Conservation (phyloP, 345 rosid genomes). For the Euphorbia pulcherrima region DNA sequence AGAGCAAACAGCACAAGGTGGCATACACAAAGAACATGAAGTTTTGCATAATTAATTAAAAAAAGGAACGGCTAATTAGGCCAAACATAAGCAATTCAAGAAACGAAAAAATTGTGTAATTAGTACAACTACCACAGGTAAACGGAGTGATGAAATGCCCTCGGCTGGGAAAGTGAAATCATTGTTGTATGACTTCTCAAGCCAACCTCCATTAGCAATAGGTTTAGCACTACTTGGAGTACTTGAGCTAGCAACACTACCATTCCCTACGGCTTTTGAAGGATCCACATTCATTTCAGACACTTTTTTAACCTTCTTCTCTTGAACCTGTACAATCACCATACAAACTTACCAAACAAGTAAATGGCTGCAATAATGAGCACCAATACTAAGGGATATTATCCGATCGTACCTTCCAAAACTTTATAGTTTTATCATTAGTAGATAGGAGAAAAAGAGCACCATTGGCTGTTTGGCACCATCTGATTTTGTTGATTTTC, state of each 20-base stretch:
- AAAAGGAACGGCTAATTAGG: background rate
- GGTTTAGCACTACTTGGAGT: slow-evolving; percentile 41
- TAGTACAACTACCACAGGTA: slow-evolving; percentile 86
- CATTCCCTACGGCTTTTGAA: slow-evolving; percentile 64
- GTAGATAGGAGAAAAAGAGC: slow-evolving; percentile 93
- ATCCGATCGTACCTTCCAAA: slow-evolving; percentile 76
- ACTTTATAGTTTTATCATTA: slow-evolving; percentile 96
- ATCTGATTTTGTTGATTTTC: slow-evolving; percentile 97
- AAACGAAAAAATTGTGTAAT: slow-evolving; percentile 1
- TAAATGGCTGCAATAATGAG: slow-evolving; percentile 4
- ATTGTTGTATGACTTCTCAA: slow-evolving; percentile 44
- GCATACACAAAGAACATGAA: background rate
- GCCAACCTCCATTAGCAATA: slow-evolving; percentile 56
- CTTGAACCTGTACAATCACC: slow-evolving; percentile 70
- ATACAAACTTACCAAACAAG: slow-evolving; percentile 10
- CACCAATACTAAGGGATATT: slow-evolving; percentile 1
- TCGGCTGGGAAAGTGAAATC: slow-evolving; percentile 63
- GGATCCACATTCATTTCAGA: slow-evolving; percentile 72
- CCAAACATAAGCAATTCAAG: background rate
- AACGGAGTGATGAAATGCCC: slow-evolving; percentile 70
- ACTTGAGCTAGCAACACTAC: slow-evolving; percentile 66
- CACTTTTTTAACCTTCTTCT: slow-evolving; percentile 86
- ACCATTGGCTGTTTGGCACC: slow-evolving; percentile 93
- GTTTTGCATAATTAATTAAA: background rate
- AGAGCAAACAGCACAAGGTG: background rate